Percentiles rank a stretch among this genome's conserved stretches.
Conservation (phyloP, 805 yeast species). For the Clavispora santaluciae region DNA sequence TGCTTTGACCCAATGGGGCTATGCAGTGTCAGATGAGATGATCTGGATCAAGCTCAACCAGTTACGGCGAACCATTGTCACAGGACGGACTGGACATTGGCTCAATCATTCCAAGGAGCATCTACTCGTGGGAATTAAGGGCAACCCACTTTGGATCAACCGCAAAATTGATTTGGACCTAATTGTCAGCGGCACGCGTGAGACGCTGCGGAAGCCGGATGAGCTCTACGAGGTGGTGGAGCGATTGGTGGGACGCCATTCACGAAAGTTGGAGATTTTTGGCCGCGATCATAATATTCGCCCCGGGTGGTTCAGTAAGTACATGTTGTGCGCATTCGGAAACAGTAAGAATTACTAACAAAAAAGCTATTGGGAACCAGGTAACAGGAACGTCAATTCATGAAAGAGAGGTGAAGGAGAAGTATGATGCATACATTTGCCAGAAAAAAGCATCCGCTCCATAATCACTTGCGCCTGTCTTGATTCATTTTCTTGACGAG, state of each 20-base stretch:
- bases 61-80: conserved; percentile 79
- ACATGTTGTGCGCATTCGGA: neutral
- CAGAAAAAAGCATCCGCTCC: too few relatives aligned
- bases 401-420: conserved; percentile 52
- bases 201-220: conserved; percentile 88
- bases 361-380: conserved; percentile 72
- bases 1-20: conserved; percentile 80
- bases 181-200: conserved; percentile 78
- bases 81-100: conserved; percentile 98
- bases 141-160: conserved; percentile 69
- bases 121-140: conserved; percentile 78
- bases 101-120: conserved; percentile 93
- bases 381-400: conserved; percentile 53
- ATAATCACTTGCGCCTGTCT: conserved; percentile 4
- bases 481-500: conserved; percentile 29
- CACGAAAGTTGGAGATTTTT: conserved; percentile 81
- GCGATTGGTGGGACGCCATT: conserved; percentile 69
- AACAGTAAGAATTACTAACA: conserved; percentile 2
- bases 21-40: conserved; percentile 68
- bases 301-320: conserved; percentile 78
- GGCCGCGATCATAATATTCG: conserved; percentile 83
- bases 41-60: conserved; percentile 93
- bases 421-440: conserved; percentile 19
- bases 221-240: conserved; percentile 83
- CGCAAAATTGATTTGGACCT: conserved; percentile 66